phyloP scores from a whole-genome alignment of 202 grass and related monocot genomes.

The Setaria italica region DNA sequence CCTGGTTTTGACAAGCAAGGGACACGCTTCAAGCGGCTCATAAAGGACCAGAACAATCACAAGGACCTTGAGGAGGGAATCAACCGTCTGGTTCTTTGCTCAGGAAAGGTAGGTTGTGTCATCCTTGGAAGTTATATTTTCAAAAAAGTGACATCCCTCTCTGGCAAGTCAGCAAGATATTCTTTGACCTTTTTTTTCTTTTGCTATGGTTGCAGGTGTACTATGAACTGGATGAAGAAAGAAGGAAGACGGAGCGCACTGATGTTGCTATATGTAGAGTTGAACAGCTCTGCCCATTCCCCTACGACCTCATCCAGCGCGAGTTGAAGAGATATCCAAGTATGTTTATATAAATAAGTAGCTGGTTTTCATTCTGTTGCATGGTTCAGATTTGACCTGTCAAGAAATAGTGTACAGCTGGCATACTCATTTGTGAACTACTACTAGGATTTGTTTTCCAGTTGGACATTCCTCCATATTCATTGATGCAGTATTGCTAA shows the following conservation, averaged over 20 bases:
- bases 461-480: slow-evolving; percentile 3
- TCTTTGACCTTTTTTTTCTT: slow-evolving; percentile 8
- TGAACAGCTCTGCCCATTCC: slow-evolving; percentile 88
- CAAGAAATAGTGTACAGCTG: background rate
- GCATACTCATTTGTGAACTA: background rate
- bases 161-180: background rate
- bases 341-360: slow-evolving; percentile 40
- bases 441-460: slow-evolving; percentile 10
- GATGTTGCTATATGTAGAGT: slow-evolving; percentile 98
- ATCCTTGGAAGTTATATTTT: slow-evolving; percentile 8
- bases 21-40: slow-evolving; percentile 92
- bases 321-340: slow-evolving; percentile 99
- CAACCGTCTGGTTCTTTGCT: slow-evolving; percentile 83
- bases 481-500: background rate
- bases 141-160: background rate
- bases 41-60: slow-evolving; percentile 89
- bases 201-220: slow-evolving; percentile 61
- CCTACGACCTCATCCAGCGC: slow-evolving; percentile 89
- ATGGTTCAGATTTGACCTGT: background rate
- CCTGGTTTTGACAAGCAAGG: slow-evolving; percentile 99
- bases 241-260: slow-evolving; percentile 68
- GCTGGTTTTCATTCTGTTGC: background rate
- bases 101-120: slow-evolving; percentile 76
- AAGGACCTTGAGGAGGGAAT: slow-evolving; percentile 94
- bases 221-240: slow-evolving; percentile 92